phyloP scores from a whole-genome alignment of 495 filamentous ascomycete species.

The Penicillium bovifimosum region DNA sequence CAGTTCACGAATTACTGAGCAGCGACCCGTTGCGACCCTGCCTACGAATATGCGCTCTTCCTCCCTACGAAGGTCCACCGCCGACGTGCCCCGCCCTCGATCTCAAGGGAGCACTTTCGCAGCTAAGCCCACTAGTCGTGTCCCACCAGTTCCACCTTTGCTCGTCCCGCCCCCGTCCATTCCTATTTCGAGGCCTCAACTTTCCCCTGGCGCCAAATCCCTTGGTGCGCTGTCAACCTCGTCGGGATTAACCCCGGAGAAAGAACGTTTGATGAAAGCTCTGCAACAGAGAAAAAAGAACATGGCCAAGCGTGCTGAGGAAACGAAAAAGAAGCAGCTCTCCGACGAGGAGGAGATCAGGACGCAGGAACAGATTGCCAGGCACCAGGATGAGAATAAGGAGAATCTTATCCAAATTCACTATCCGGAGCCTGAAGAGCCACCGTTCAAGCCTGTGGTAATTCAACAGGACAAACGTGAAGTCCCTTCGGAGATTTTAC shows the following conservation, averaged over 20 bases:
- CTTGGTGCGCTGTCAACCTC: slow-evolving; percentile 44
- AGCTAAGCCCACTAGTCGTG: slow-evolving; percentile 31
- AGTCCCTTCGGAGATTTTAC: background rate
- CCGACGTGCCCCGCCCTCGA: slow-evolving; percentile 34
- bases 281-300: slow-evolving; percentile 82
- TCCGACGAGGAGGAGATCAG: slow-evolving; percentile 13
- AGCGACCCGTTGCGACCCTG: slow-evolving; percentile 68
- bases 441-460: background rate
- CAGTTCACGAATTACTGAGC: slow-evolving; percentile 41
- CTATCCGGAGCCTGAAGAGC: slow-evolving; percentile 4
- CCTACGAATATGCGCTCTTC: slow-evolving; percentile 47
- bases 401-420: slow-evolving; percentile 25
- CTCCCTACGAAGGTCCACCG: slow-evolving; percentile 36
- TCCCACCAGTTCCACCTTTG: slow-evolving; percentile 39
- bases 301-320: slow-evolving; percentile 44
- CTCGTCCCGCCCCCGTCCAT: slow-evolving; percentile 46
- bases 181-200: slow-evolving; percentile 40
- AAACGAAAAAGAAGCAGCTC: slow-evolving; percentile 26
- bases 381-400: slow-evolving; percentile 24
- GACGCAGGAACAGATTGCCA: background rate
- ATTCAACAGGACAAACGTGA: slow-evolving; percentile 1
- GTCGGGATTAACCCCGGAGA: slow-evolving; percentile 75
- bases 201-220: slow-evolving; percentile 51
- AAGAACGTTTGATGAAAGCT: slow-evolving; percentile 87
- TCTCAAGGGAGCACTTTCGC: slow-evolving; percentile 38